Conservation (phyloP, 306 rosid genomes). For the Luffa aegyptiaca region DNA sequence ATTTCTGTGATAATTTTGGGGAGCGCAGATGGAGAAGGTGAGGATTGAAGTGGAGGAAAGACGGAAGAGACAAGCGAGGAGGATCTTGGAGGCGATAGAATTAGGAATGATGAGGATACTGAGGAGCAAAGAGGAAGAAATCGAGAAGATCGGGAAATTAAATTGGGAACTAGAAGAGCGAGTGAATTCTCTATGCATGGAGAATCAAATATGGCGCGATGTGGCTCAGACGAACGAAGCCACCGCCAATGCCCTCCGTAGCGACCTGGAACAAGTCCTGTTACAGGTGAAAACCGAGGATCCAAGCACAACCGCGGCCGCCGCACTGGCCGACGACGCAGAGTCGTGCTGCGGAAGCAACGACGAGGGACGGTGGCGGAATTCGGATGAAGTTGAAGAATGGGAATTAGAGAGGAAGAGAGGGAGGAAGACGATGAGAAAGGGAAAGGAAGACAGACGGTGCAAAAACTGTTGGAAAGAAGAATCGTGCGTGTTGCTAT, state of each 20-base stretch:
- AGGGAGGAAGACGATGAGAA: neutral
- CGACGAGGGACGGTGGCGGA: neutral
- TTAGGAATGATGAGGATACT: slow-evolving; percentile 47
- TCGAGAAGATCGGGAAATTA: slow-evolving; percentile 58
- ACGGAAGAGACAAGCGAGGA: slow-evolving; percentile 46
- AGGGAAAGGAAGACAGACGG: slow-evolving; percentile 11
- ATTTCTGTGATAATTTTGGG: neutral
- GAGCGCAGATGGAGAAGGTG: slow-evolving; percentile 66
- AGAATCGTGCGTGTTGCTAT: slow-evolving; percentile 67
- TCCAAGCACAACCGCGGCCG: neutral
- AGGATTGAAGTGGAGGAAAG: slow-evolving; percentile 58
- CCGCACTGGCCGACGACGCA: slow-evolving; percentile 34
- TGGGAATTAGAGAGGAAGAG: neutral
- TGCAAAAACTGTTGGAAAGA: slow-evolving; percentile 69
- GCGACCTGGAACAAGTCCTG: slow-evolving; percentile 46
- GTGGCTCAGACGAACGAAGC: slow-evolving; percentile 79
- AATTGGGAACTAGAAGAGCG: slow-evolving; percentile 69
- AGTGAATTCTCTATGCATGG: slow-evolving; percentile 43
- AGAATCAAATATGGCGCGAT: slow-evolving; percentile 84
- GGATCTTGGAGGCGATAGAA: slow-evolving; percentile 51
- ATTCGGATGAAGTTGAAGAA: neutral
- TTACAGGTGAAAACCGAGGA: slow-evolving; percentile 14
- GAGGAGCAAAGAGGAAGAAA: slow-evolving; percentile 57
- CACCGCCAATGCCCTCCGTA: slow-evolving; percentile 60
- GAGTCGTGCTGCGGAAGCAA: slow-evolving; percentile 62